Conservation (phyloP, 2,329 filamentous ascomycete species). For the Apiospora koreana region DNA sequence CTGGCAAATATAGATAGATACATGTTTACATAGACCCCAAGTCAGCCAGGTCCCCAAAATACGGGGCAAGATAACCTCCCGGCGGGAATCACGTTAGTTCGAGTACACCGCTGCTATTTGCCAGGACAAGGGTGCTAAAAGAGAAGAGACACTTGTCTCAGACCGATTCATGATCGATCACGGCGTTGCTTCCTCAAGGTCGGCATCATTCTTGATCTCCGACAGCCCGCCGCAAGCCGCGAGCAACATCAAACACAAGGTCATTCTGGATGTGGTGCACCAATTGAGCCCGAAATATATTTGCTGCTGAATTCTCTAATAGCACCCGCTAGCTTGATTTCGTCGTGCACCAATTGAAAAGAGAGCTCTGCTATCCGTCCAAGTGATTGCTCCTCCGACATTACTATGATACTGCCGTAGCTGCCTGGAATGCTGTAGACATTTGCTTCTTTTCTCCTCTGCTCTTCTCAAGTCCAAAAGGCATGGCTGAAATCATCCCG, state of each 20-base stretch:
- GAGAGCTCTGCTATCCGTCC: slow-evolving; percentile 3
- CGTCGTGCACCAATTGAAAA: background rate
- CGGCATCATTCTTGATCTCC: too few relatives aligned
- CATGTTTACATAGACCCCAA: background rate
- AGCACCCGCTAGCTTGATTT: slow-evolving; percentile 3
- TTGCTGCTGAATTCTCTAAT: slow-evolving; percentile 8
- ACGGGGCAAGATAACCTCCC: background rate
- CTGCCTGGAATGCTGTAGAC: background rate
- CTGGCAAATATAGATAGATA: background rate
- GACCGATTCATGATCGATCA: background rate
- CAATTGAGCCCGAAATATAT: slow-evolving; percentile 4
- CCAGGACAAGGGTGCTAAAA: background rate
- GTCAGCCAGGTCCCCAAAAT: background rate
- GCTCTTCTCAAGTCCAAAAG: slow-evolving; percentile 7
- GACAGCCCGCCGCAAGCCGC: too few relatives aligned
- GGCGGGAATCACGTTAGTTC: background rate
- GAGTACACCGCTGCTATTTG: background rate
- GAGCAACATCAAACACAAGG: too few relatives aligned
- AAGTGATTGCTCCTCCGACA: slow-evolving; percentile 4
- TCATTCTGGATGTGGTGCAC: background rate
- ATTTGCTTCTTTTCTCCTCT: slow-evolving; percentile 1
- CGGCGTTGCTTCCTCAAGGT: background rate
- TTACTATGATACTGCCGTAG: slow-evolving; percentile 7
- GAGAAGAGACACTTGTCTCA: background rate
- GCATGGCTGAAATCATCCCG: slow-evolving; percentile 8